Conservation (phyloP, 1,284 basidiomycete species). For the Leucoagaricus sp. region DNA sequence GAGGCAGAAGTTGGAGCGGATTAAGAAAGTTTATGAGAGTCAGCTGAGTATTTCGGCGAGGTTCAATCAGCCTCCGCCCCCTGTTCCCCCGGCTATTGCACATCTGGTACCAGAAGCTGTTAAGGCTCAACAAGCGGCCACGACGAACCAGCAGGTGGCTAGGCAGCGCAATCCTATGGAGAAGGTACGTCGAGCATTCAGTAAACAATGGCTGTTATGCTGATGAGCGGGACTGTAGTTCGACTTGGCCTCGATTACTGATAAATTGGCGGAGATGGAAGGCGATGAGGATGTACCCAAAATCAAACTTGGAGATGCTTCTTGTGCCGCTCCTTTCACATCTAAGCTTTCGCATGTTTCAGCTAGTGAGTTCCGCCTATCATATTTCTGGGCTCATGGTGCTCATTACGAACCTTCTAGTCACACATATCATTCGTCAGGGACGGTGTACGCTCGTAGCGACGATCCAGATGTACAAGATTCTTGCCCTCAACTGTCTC, state of each 20-base stretch:
- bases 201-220: no score
- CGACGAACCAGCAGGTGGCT: constrained; percentile 60
- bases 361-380: constrained; percentile 64
- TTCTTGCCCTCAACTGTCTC: constrained; percentile 91
- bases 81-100: constrained; percentile 82
- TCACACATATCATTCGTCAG: constrained; percentile 94
- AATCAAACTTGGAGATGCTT: constrained; percentile 96
- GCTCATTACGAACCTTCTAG: constrained; percentile 39
- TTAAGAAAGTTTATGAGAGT: constrained; percentile 96
- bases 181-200: constrained; percentile 63
- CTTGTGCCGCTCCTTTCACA: constrained; percentile 95
- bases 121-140: constrained; percentile 83
- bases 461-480: constrained; percentile 99
- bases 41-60: constrained; percentile 86
- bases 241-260: constrained; percentile 84
- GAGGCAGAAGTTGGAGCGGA: constrained; percentile 82
- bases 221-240: no score
- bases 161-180: constrained; percentile 86
- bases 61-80: constrained; percentile 90
- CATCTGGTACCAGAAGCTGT: constrained; percentile 88
- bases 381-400: not conserved
- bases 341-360: constrained; percentile 93
- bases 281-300: constrained; percentile 92
- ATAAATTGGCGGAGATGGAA: constrained; percentile 90
- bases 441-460: constrained; percentile 96